Evolutionary conservation across 139 green algal species (phyloP).

Genomic region (Chlamydomonas applanata): DNA sequence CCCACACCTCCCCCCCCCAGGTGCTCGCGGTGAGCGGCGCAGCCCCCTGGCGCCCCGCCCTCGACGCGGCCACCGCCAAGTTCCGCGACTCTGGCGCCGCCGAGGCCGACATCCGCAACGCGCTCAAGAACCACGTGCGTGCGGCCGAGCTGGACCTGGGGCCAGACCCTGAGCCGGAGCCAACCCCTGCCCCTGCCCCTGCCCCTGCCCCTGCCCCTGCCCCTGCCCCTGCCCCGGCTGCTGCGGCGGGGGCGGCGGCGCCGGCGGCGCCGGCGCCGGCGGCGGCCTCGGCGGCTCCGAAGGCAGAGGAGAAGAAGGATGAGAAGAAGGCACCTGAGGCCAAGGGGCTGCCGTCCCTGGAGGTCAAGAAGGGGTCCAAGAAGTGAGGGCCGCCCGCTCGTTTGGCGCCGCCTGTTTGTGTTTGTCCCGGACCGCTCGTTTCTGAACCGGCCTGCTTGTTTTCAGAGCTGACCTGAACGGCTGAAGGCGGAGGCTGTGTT

Average conservation of each 20-base stretch:
- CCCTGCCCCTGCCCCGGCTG: background rate
- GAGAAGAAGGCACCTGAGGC: constrained; percentile 38
- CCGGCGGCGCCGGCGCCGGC: constrained; percentile 1
- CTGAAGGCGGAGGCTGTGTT: no score
- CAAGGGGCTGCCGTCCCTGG: constrained; percentile 59
- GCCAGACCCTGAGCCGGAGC: constrained; percentile 41
- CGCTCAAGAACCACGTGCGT: constrained; percentile 65
- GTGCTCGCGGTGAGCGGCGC: constrained; percentile 25
- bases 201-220: background rate
- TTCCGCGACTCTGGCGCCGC: constrained; percentile 66
- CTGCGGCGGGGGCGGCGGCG: background rate
- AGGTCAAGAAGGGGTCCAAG: constrained; percentile 47
- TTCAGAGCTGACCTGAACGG: no score
- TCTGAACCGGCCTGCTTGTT: no score
- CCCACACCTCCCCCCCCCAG: no score
- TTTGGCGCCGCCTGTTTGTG: no score
- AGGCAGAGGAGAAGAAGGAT: background rate
- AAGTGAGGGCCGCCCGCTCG: no score
- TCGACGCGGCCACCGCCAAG: constrained; percentile 63
- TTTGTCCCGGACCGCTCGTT: no score
- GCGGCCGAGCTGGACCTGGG: constrained; percentile 50
- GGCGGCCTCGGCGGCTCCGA: background rate
- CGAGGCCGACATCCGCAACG: constrained; percentile 64
- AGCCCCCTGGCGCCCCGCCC: constrained; percentile 39
- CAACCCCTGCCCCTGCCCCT: background rate